Evolutionary conservation across 768 basidiomycete genomes (phyloP).

Genomic region (Lepiota subincarnata): DNA sequence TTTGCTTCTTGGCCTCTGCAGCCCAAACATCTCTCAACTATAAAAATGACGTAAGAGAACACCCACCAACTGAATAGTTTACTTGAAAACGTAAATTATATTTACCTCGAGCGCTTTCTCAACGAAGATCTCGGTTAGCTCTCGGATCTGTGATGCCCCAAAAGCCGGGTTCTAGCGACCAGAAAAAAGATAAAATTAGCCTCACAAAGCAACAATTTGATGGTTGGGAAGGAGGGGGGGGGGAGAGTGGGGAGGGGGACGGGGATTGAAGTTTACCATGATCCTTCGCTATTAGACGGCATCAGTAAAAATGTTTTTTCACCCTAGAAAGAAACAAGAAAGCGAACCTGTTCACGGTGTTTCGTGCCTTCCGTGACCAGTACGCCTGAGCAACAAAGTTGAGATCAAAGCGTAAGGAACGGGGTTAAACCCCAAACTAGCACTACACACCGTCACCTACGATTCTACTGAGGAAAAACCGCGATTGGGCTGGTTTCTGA

Average conservation of each 20-base stretch:
- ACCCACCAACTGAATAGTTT: background rate
- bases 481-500: conserved; percentile 45
- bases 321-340: background rate
- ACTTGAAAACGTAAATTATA: background rate
- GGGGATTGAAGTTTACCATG: no score
- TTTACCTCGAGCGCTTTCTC: conserved; percentile 50
- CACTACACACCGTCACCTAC: conserved; percentile 36
- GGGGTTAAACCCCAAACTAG: background rate
- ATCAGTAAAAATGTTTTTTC: background rate
- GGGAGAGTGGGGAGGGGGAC: no score
- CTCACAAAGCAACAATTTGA: background rate
- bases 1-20: conserved; percentile 25
- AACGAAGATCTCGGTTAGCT: conserved; percentile 52
- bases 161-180: conserved; percentile 59
- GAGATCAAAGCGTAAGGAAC: background rate
- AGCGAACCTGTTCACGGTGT: conserved; percentile 40
- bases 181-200: background rate
- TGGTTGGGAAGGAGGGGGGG: no score
- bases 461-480: conserved; percentile 34
- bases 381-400: conserved; percentile 31
- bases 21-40: conserved; percentile 51
- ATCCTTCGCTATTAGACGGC: conserved; percentile 30
- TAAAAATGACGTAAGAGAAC: background rate
- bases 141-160: conserved; percentile 53
- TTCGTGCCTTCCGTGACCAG: conserved; percentile 46